Conservation (phyloP, 495 filamentous ascomycete species). For the Penicillium crystallinum region DNA sequence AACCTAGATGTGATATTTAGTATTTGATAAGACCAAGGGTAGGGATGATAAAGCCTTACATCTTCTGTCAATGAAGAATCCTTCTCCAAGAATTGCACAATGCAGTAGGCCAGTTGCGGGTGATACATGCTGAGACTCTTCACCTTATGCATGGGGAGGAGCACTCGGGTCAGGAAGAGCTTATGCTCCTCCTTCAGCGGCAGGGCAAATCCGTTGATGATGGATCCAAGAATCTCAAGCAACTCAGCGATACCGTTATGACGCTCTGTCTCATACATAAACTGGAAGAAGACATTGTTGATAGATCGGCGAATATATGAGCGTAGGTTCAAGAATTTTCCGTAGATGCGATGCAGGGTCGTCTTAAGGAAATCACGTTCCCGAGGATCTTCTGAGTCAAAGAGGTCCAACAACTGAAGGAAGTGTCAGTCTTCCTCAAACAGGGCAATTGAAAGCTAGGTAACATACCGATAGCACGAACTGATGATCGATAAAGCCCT, state of each 20-base stretch:
- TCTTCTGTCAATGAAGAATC: conserved; percentile 97
- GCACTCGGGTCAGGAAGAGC: conserved; percentile 87
- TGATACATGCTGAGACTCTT: conserved; percentile 99
- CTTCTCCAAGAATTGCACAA: conserved; percentile 98
- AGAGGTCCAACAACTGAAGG: conserved; percentile 80
- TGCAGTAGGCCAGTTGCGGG: conserved; percentile 96
- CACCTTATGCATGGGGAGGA: conserved; percentile 94
- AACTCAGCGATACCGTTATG: conserved; percentile 98
- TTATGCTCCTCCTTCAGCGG: conserved; percentile 99
- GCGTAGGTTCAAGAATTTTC: conserved; percentile 95
- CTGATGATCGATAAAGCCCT: conserved; percentile 94
- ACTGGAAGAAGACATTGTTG: conserved; percentile 99
- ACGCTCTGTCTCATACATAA: conserved; percentile 95
- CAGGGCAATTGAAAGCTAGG: neutral
- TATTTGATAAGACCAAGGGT: neutral
- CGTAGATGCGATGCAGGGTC: conserved; percentile 95
- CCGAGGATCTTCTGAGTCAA: conserved; percentile 96
- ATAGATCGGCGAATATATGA: conserved; percentile 98
- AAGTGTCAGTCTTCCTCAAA: neutral
- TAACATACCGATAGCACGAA: conserved; percentile 80
- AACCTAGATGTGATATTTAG: conserved; percentile 50
- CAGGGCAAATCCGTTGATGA: conserved; percentile 98
- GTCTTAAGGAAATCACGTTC: conserved; percentile 99
- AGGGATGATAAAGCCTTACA: conserved; percentile 42
- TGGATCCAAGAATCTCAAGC: conserved; percentile 93